A percentile compares a stretch with the other conserved stretches of the same genome.
These are phyloP conservation scores for Trametes gibbosa DNA, from an alignment of 768 basidiomycete species.

Conservation along the genomic window DNA sequence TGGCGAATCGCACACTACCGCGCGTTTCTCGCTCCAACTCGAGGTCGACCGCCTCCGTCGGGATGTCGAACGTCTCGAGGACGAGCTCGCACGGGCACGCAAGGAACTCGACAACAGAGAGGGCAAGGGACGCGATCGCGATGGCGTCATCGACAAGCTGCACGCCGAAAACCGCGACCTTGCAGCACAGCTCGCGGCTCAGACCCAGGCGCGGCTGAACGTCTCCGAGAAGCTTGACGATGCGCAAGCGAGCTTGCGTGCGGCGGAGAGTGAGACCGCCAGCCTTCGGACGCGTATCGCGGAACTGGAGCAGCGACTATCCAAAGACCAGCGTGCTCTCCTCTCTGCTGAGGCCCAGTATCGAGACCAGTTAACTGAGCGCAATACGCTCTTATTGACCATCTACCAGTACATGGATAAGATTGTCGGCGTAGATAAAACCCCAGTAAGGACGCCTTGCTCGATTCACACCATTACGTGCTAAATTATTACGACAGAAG, in stretches of 20 bases:
- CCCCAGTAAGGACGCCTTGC: conserved; percentile 53
- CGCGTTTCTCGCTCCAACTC: conserved; percentile 83
- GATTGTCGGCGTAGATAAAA: conserved; percentile 87
- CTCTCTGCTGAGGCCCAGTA: conserved; percentile 75
- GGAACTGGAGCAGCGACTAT: conserved; percentile 77
- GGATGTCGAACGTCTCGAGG: conserved; percentile 78
- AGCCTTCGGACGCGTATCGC: conserved; percentile 57
- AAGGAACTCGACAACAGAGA: conserved; percentile 71
- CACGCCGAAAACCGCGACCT: conserved; percentile 82
- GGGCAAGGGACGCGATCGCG: conserved; percentile 62
- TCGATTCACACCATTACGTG: background rate
- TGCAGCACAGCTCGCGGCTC: conserved; percentile 71
- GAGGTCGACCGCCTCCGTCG: conserved; percentile 85
- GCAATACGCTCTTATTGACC: conserved; percentile 86
- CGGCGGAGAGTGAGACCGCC: conserved; percentile 66
- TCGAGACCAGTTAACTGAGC: conserved; percentile 88
- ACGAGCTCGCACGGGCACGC: conserved; percentile 69
- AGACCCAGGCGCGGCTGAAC: conserved; percentile 85
- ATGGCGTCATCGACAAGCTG: conserved; percentile 69
- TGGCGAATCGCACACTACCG: conserved; percentile 82
- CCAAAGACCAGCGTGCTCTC: conserved; percentile 77
- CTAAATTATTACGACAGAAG: conserved; percentile 46
- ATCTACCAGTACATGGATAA: conserved; percentile 96
- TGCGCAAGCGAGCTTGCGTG: conserved; percentile 57
- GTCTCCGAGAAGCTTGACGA: conserved; percentile 86